These are phyloP conservation scores for Pythium graminicola DNA, from an alignment of 352 stramenopile genomes.

Conservation along the genomic window DNA sequence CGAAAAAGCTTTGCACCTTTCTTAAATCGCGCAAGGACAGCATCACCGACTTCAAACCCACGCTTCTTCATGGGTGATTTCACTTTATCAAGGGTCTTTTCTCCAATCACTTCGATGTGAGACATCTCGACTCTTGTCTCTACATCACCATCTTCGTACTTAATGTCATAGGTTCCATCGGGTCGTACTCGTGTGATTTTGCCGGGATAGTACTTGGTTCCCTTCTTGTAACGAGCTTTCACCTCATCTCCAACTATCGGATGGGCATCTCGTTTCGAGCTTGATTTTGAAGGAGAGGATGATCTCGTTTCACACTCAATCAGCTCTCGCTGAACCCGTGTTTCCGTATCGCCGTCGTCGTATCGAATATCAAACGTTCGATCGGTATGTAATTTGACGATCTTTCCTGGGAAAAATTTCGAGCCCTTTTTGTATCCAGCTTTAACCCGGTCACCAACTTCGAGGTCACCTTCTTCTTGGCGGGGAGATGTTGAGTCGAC, in stretches of 20 bases:
- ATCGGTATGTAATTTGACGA: conserved; percentile 42
- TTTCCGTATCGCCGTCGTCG: conserved; percentile 55
- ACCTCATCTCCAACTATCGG: conserved; percentile 37
- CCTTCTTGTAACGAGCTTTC: conserved; percentile 57
- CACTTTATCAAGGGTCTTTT: background rate
- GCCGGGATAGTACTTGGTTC: conserved; percentile 49
- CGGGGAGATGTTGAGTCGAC: background rate
- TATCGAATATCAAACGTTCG: conserved; percentile 63
- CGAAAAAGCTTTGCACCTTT: conserved; percentile 43
- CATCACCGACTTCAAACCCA: conserved; percentile 19
- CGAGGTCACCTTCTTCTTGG: conserved; percentile 5
- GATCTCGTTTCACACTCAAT: conserved; percentile 15
- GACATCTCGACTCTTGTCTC: conserved; percentile 32
- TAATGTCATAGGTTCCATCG: conserved; percentile 62
- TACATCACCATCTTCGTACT: conserved; percentile 55
- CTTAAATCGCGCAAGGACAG: conserved; percentile 37
- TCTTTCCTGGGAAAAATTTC: conserved; percentile 42
- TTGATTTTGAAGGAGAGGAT: conserved; percentile 2
- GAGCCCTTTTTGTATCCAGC: conserved; percentile 42
- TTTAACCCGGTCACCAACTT: conserved; percentile 30
- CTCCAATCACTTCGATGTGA: conserved; percentile 22
- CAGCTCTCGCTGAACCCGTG: conserved; percentile 35
- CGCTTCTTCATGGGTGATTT: conserved; percentile 19
- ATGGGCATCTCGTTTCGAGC: background rate
- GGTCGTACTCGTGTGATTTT: conserved; percentile 48